Conservation (phyloP, 495 filamentous ascomycete species). For the Bathelium albidoporum region DNA sequence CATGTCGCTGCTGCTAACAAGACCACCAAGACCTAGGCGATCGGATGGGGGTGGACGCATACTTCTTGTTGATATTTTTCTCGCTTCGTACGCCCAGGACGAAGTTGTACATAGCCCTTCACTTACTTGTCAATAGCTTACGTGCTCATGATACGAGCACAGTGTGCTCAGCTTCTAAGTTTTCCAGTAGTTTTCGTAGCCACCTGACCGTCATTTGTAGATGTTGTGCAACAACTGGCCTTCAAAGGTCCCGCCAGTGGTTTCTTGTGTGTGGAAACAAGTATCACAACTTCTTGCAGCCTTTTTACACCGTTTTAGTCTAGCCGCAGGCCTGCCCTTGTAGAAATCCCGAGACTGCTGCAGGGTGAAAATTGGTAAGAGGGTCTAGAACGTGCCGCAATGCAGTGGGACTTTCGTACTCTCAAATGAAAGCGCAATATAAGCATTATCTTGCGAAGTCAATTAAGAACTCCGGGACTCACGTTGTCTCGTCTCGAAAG, state of each 20-base stretch:
- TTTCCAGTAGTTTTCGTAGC: neutral
- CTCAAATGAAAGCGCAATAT: no score
- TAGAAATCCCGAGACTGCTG: neutral
- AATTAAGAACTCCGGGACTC: no score
- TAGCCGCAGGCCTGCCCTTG: neutral
- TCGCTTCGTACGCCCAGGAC: neutral
- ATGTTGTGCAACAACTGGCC: neutral
- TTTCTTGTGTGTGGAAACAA: neutral
- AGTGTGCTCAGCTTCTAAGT: neutral
- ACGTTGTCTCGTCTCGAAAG: no score
- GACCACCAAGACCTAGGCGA: neutral
- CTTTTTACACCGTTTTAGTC: neutral
- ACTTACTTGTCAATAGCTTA: neutral
- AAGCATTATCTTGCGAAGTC: no score
- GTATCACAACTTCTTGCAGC: neutral
- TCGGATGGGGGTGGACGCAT: neutral
- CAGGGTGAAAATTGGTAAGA: neutral
- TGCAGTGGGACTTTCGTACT: neutral
- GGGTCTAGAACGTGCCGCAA: neutral
- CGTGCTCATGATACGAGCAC: neutral
- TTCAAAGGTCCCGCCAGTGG: neutral
- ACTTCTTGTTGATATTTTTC: neutral
- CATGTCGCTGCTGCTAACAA: constrained; percentile 37
- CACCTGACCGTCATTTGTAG: neutral
- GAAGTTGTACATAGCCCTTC: neutral